These are phyloP conservation scores for Mucor mucedo DNA, from an alignment of 371 early-diverging fungal genomes.

Conservation along the genomic window DNA sequence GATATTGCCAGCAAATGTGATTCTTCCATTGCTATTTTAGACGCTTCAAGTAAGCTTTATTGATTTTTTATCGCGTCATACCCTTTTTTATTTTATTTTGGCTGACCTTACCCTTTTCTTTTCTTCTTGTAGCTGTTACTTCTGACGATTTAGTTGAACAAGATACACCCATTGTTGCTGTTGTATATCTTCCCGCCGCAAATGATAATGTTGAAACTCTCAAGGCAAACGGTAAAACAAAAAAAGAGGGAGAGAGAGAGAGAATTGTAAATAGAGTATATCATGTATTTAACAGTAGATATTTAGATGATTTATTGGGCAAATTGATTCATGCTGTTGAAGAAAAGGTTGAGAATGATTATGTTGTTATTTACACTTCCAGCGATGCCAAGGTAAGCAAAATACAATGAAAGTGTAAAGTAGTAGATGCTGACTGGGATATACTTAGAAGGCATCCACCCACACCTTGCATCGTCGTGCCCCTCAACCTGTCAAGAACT, in stretches of 20 bases:
- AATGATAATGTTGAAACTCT: slow-evolving; percentile 27
- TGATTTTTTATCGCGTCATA: neutral
- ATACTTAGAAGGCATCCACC: neutral
- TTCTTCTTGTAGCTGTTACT: slow-evolving; percentile 23
- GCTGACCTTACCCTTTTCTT: neutral
- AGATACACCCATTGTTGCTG: slow-evolving; percentile 29
- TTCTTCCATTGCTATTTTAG: slow-evolving; percentile 34
- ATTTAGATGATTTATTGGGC: slow-evolving; percentile 40
- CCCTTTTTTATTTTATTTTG: neutral
- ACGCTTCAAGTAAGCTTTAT: slow-evolving; percentile 33
- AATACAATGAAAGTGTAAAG: neutral
- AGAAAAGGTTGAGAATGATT: slow-evolving; percentile 37
- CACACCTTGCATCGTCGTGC: slow-evolving; percentile 37
- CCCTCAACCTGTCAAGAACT: slow-evolving; percentile 22
- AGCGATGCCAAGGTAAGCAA: slow-evolving; percentile 42
- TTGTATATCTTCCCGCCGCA: slow-evolving; percentile 36
- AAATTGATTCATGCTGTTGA: slow-evolving; percentile 35
- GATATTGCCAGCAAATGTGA: slow-evolving; percentile 39
- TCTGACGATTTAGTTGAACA: slow-evolving; percentile 26
- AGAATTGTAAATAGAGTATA: neutral
- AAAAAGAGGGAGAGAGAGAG: neutral
- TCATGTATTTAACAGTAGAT: neutral
- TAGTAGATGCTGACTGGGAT: neutral
- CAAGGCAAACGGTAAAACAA: slow-evolving; percentile 50
- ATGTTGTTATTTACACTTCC: slow-evolving; percentile 55